Percentiles rank a stretch among this genome's conserved stretches.
Conservation (phyloP, 371 early-diverging fungal genomes). For the Actinomucor elegans region DNA sequence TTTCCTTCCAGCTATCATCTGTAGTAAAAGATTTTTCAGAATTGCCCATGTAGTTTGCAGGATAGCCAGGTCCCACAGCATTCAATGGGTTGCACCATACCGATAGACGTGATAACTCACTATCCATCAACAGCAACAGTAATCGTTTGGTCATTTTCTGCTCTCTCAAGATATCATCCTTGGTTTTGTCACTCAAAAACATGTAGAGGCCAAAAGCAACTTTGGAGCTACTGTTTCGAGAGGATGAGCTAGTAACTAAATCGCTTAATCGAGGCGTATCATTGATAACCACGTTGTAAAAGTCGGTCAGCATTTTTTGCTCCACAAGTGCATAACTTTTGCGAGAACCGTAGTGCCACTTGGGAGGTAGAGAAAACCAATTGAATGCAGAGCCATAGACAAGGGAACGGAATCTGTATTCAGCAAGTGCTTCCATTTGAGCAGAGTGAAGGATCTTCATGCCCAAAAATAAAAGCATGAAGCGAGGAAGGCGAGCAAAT, state of each 20-base stretch:
- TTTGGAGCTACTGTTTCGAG: slow-evolving; percentile 37
- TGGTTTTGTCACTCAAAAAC: slow-evolving; percentile 45
- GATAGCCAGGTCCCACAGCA: slow-evolving; percentile 41
- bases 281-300: slow-evolving; percentile 64
- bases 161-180: slow-evolving; percentile 25
- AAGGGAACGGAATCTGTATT: slow-evolving; percentile 61
- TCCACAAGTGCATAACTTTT: slow-evolving; percentile 66
- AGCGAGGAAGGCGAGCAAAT: slow-evolving; percentile 77
- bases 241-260: slow-evolving; percentile 44
- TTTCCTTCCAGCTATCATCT: slow-evolving; percentile 69
- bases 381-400: slow-evolving; percentile 67
- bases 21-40: slow-evolving; percentile 50
- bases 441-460: slow-evolving; percentile 73
- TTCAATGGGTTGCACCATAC: slow-evolving; percentile 82
- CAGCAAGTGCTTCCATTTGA: slow-evolving; percentile 67
- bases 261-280: slow-evolving; percentile 62
- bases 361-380: slow-evolving; percentile 76
- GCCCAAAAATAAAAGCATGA: slow-evolving; percentile 75
- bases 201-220: slow-evolving; percentile 40
- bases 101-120: slow-evolving; percentile 79
- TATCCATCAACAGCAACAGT: slow-evolving; percentile 81
- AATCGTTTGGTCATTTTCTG: slow-evolving; percentile 41
- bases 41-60: slow-evolving; percentile 41
- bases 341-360: slow-evolving; percentile 73
- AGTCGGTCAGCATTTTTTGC: slow-evolving; percentile 67